Evolutionary conservation across 2,329 filamentous ascomycete species (phyloP).

Genomic region (Hortaea sp.): DNA sequence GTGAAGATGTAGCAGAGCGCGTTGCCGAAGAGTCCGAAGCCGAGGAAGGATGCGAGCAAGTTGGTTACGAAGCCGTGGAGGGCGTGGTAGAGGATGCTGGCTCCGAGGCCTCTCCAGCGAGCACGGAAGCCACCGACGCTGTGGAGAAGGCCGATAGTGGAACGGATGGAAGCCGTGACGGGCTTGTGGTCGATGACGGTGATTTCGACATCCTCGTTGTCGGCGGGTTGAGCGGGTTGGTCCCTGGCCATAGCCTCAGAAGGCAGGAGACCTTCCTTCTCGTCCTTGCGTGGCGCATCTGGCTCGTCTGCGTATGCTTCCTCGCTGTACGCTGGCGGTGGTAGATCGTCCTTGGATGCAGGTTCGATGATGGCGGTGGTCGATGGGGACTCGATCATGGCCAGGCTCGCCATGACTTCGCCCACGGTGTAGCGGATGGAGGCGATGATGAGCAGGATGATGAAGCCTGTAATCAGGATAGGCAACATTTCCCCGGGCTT

Average conservation of each 20-base stretch:
- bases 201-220: slow-evolving; percentile 29
- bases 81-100: slow-evolving; percentile 26
- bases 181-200: slow-evolving; percentile 43
- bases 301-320: slow-evolving; percentile 37
- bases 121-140: slow-evolving; percentile 25
- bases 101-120: slow-evolving; percentile 25
- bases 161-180: slow-evolving; percentile 51
- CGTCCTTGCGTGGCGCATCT: slow-evolving; percentile 27
- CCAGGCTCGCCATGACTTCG: slow-evolving; percentile 49
- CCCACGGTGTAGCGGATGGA: slow-evolving; percentile 47
- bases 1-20: slow-evolving; percentile 46
- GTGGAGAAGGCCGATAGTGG: slow-evolving; percentile 51
- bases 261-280: slow-evolving; percentile 26
- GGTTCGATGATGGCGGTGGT: slow-evolving; percentile 38
- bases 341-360: slow-evolving; percentile 16
- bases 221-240: not conserved
- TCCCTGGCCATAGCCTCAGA: slow-evolving; percentile 25
- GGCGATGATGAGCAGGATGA: slow-evolving; percentile 32
- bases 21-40: slow-evolving; percentile 34
- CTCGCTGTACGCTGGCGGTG: slow-evolving; percentile 19
- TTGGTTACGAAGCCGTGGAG: slow-evolving; percentile 18
- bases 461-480: slow-evolving; percentile 25
- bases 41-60: slow-evolving; percentile 27
- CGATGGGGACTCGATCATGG: slow-evolving; percentile 53
- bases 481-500: slow-evolving; percentile 19